phyloP scores from a whole-genome alignment of 495 filamentous ascomycete genomes.

The Diplogelasinospora grovesii region DNA sequence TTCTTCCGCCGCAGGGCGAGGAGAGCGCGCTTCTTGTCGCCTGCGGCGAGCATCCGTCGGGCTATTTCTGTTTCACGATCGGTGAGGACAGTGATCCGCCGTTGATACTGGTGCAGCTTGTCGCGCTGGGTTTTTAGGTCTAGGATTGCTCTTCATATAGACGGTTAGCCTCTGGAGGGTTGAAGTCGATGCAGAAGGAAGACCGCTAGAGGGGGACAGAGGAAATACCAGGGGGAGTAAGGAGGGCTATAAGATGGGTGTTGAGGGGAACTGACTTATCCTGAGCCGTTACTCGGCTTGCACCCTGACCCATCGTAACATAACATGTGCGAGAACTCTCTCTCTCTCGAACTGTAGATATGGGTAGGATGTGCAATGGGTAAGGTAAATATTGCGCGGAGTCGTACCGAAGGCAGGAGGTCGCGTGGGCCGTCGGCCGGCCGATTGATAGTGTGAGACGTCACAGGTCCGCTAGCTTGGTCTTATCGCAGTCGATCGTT shows the following conservation, averaged over 20 bases:
- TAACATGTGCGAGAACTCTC: too few species aligned
- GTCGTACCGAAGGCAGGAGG: too few species aligned
- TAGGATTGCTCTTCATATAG: slow-evolving; percentile 63
- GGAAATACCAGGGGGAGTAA: not conserved
- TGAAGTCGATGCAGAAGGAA: not conserved
- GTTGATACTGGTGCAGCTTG: slow-evolving; percentile 90
- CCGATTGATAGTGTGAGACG: too few species aligned
- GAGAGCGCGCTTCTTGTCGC: slow-evolving; percentile 73
- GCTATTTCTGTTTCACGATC: slow-evolving; percentile 76
- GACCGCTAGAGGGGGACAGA: not conserved
- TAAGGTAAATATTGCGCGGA: too few species aligned
- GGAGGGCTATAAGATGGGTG: not conserved
- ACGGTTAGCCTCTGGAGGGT: not conserved
- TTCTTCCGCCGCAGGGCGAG: slow-evolving; percentile 92
- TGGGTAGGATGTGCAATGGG: too few species aligned
- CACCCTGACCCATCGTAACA: slow-evolving; percentile 35
- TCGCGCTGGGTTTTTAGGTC: slow-evolving; percentile 97
- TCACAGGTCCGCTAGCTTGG: too few species aligned
- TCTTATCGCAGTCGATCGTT: too few species aligned
- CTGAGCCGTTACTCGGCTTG: slow-evolving; percentile 41
- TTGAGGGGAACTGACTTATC: slow-evolving; percentile 30
- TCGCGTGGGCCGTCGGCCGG: too few species aligned
- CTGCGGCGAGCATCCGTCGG: slow-evolving; percentile 64
- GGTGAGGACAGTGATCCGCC: slow-evolving; percentile 77
- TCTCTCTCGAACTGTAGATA: too few species aligned